A percentile compares a stretch with the other conserved stretches of the same genome.
Conservation (phyloP, 1,284 basidiomycete species). For the Meira miltonrushii region DNA sequence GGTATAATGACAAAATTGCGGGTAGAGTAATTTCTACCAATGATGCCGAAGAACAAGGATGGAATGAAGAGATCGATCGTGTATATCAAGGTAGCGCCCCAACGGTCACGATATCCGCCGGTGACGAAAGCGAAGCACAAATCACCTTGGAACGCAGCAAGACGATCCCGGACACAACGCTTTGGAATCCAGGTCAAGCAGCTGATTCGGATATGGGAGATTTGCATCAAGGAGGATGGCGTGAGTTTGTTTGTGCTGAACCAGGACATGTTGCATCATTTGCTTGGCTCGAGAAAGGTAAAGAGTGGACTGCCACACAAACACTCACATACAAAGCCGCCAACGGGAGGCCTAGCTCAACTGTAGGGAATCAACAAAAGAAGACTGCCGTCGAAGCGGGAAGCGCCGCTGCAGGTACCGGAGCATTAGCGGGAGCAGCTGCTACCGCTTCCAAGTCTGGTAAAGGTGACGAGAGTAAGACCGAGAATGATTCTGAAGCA, state of each 20-base stretch:
- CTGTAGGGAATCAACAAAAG: no score
- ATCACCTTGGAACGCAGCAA: conserved; percentile 27
- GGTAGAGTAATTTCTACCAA: conserved; percentile 16
- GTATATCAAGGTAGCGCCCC: conserved; percentile 14
- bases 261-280: conserved; percentile 49
- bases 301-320: conserved; percentile 12
- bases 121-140: conserved; percentile 24
- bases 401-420: background rate
- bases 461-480: background rate
- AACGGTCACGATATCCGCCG: conserved; percentile 25
- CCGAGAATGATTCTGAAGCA: conserved; percentile 1
- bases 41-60: background rate
- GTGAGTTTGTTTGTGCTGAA: conserved; percentile 53
- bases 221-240: conserved; percentile 50
- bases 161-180: conserved; percentile 31
- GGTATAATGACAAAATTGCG: conserved; percentile 35
- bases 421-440: background rate
- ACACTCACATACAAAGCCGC: conserved; percentile 2
- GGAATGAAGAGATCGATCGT: conserved; percentile 17
- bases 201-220: conserved; percentile 50
- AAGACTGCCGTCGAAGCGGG: background rate
- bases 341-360: no score
- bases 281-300: conserved; percentile 40
- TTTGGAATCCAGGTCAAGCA: conserved; percentile 54
- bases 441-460: background rate